Evolutionary conservation across 352 stramenopile genomes (phyloP).

Genomic region (Phytophthora nicotianae): DNA sequence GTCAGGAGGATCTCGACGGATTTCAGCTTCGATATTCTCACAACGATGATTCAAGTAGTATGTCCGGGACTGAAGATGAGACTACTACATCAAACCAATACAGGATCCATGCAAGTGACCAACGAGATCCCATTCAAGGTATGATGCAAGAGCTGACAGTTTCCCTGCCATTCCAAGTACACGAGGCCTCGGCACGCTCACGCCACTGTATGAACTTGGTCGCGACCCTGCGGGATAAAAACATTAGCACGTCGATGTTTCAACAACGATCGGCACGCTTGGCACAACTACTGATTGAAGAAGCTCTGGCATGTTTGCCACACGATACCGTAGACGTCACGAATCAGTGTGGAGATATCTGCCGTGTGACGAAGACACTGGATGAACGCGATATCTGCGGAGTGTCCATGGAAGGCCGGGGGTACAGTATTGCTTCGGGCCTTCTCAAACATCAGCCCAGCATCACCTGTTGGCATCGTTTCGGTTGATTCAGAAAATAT

Average conservation of each 20-base stretch:
- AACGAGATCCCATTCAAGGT: background rate
- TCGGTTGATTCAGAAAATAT: slow-evolving; percentile 6
- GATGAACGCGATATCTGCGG: slow-evolving; percentile 29
- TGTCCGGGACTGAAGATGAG: background rate
- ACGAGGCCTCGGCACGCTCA: slow-evolving; percentile 34
- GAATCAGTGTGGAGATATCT: slow-evolving; percentile 31
- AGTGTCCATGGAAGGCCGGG: slow-evolving; percentile 26
- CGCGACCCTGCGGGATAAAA: slow-evolving; percentile 21
- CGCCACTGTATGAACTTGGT: slow-evolving; percentile 35
- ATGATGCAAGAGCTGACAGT: slow-evolving; percentile 7
- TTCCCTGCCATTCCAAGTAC: slow-evolving; percentile 22
- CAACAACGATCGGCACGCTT: background rate
- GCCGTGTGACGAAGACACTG: slow-evolving; percentile 14
- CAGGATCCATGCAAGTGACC: background rate
- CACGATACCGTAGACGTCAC: slow-evolving; percentile 27
- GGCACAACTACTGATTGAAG: background rate
- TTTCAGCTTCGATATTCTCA: background rate
- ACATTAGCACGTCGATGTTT: slow-evolving; percentile 7
- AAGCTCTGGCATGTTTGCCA: slow-evolving; percentile 20
- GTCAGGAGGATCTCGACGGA: background rate
- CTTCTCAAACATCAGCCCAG: slow-evolving; percentile 29
- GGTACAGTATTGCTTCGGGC: slow-evolving; percentile 26
- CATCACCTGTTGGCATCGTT: slow-evolving; percentile 15
- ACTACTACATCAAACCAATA: background rate
- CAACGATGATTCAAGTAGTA: background rate